Evolutionary conservation across 2,329 filamentous ascomycete species (phyloP), one percentile per base, ranked within the genome.

Genomic region (Aspergillus luchuensis): DNA sequence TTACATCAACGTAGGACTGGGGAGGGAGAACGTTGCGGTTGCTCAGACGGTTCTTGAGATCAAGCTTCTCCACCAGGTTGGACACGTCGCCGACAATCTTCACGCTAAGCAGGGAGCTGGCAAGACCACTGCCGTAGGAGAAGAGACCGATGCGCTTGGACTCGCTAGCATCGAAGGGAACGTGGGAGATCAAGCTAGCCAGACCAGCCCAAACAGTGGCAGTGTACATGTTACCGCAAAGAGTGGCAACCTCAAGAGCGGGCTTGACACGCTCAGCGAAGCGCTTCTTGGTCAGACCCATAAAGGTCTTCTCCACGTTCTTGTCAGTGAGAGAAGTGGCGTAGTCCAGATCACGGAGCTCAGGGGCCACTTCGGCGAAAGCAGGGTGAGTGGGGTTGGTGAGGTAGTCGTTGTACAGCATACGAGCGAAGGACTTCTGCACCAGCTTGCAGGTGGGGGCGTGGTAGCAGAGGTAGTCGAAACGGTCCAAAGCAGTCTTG

Each of bases 361-460:
- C 91, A 45, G 88, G 84, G 56, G 91, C 85, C 39, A 94, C 89
- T 66, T 92, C 89, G 62, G 85, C 85, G 72, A 94, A 95, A 58
- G 82, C 82, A 50, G 88, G 78, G 76, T 84, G 82, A 64, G 87
- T 82, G 51, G 90, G 86, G 76, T 92, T 84, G 76, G 81, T 80
- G 38, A 94, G 84, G 82, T 89, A 95, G 80, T 95, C 91, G 76
- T 94, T 91, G 85, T 95, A 95, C 60, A 94, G 82, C 66, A 95
- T 84, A 67, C 91, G 89, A 62, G 86, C 91, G 74, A 92, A 95
- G 17, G 90, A 92, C 82, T 95, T 95, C 74, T 90, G 83, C 63
- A 95, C 91, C 60, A 92, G 84, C 83, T 95, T 95, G 89, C 91
- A 95, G 65, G 88, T 94, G 43, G 91, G 91, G 17, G 91, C 85